Percentiles rank a stretch among this genome's conserved stretches.
Conservation (phyloP, 257 asterid species). For the Leptodermis oblonga region DNA sequence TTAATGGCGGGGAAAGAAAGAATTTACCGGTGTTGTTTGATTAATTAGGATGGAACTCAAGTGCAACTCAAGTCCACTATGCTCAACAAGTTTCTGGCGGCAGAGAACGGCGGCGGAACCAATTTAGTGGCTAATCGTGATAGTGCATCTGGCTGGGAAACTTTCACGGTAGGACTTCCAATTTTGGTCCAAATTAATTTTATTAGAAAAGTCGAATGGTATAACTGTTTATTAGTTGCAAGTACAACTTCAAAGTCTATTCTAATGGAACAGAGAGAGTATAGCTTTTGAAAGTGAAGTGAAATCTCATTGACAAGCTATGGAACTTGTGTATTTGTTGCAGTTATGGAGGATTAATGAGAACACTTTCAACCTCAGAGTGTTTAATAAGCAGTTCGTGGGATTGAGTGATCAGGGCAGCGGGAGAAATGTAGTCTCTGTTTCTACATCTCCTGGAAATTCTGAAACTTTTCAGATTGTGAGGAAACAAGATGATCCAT, state of each 20-base stretch:
- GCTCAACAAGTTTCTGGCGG: slow-evolving; percentile 45
- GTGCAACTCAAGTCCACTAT: slow-evolving; percentile 47
- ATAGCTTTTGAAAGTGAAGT: neutral
- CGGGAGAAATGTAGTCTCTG: slow-evolving; percentile 14
- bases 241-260: no score
- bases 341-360: slow-evolving; percentile 52
- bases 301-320: neutral
- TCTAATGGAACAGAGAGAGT: neutral
- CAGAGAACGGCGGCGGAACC: slow-evolving; percentile 53
- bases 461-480: slow-evolving; percentile 27
- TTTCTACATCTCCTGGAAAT: slow-evolving; percentile 15
- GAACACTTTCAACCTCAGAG: slow-evolving; percentile 45
- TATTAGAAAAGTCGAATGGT: no score
- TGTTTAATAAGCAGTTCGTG: slow-evolving; percentile 35
- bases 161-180: slow-evolving; percentile 32
- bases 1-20: no score
- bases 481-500: slow-evolving; percentile 17
- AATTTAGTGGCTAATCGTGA: slow-evolving; percentile 43
- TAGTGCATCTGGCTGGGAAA: slow-evolving; percentile 45
- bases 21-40: neutral
- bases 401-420: slow-evolving; percentile 20
- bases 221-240: no score
- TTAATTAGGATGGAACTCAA: slow-evolving; percentile 48
- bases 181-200: no score
- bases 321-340: neutral